These are phyloP conservation scores for Fusarium miscanthi DNA, from an alignment of 2,329 filamentous ascomycete genomes.

Conservation along the genomic window DNA sequence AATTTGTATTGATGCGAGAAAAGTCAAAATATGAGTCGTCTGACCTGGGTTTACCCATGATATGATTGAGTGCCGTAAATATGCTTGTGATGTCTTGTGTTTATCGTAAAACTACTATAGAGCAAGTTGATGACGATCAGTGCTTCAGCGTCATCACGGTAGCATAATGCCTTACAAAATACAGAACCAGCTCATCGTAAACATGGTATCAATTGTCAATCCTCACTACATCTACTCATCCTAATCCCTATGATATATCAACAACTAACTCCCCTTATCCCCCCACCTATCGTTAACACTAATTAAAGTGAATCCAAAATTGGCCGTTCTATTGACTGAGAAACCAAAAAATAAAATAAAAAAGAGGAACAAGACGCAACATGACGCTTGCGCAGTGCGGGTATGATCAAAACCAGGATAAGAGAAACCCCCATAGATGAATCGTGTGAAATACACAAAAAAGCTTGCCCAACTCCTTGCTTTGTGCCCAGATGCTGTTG, in stretches of 20 bases:
- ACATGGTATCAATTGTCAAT: conserved; percentile 44
- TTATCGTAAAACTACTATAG: background rate
- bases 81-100: background rate
- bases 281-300: conserved; percentile 14
- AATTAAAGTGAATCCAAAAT: conserved; percentile 25
- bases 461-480: conserved; percentile 42
- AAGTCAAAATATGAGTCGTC: conserved; percentile 43
- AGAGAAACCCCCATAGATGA: conserved; percentile 28
- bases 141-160: rapidly evolving
- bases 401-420: conserved; percentile 36
- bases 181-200: conserved; percentile 7
- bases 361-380: conserved; percentile 10
- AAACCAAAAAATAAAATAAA: conserved; percentile 19
- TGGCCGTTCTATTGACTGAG: conserved; percentile 6
- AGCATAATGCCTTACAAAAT: background rate
- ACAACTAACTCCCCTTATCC: conserved; percentile 18
- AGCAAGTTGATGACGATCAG: background rate
- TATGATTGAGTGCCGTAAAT: conserved; percentile 36
- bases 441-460: conserved; percentile 32
- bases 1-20: conserved; percentile 44
- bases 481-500: conserved; percentile 40
- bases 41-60: conserved; percentile 35
- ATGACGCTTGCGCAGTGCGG: conserved; percentile 10
- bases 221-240: conserved; percentile 30
- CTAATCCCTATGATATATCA: conserved; percentile 19